Conservation (phyloP, 2,329 filamentous ascomycete genomes). For the Ophiostoma novo-ulmi region DNA sequence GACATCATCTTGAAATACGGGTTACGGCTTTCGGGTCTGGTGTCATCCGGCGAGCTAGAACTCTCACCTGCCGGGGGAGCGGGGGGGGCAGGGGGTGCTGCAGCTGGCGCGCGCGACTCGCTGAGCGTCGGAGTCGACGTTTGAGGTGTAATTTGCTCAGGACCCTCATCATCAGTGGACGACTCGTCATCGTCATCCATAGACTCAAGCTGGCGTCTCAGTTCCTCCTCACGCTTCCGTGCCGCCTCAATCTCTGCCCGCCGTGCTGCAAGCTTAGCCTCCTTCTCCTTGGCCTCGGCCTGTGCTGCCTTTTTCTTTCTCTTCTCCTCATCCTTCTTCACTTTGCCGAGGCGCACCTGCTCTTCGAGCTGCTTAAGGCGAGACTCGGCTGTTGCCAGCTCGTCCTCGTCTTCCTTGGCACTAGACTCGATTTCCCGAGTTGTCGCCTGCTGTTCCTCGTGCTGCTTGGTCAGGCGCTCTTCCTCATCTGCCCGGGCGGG, state of each 20-base stretch:
- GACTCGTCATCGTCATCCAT: constrained; percentile 59
- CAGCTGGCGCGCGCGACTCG: constrained; percentile 47
- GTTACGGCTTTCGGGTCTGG: constrained; percentile 79
- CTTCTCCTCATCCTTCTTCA: constrained; percentile 96
- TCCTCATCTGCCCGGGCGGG: constrained; percentile 52
- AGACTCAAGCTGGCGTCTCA: constrained; percentile 78
- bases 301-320: constrained; percentile 82
- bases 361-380: constrained; percentile 87
- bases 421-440: constrained; percentile 73
- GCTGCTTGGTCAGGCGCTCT: constrained; percentile 39
- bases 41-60: constrained; percentile 46
- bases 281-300: constrained; percentile 82
- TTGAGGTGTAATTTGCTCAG: constrained; percentile 61
- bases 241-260: constrained; percentile 89
- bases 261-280: constrained; percentile 74
- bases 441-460: neutral
- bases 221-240: constrained; percentile 80
- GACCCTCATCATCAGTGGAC: constrained; percentile 73
- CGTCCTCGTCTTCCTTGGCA: constrained; percentile 70
- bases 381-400: constrained; percentile 72
- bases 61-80: constrained; percentile 39
- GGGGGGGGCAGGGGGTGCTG: constrained; percentile 24
- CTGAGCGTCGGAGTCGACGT: constrained; percentile 41
- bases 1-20: constrained; percentile 90
- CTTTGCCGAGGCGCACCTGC: constrained; percentile 85